Evolutionary conservation across 176 grass and related monocot genomes (phyloP), one percentile per base, ranked within the genome.

Genomic region (Oryza punctata): DNA sequence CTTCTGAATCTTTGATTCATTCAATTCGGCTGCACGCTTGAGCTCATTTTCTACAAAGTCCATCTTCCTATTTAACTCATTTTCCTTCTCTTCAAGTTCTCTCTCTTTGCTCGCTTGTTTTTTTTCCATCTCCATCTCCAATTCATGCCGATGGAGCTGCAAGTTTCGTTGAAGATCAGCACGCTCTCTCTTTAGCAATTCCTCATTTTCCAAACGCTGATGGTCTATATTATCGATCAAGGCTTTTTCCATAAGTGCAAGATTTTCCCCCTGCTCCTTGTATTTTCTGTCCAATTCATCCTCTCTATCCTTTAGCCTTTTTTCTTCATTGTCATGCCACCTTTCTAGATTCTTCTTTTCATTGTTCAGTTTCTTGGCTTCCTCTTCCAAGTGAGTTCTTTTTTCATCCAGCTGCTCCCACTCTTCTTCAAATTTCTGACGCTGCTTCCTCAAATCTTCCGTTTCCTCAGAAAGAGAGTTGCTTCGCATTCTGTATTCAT

Each of bases 321-420:
- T 89, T 72, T 92, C 89, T 84, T 98, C 96, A 78, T 7, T 73
- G 41, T 63, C 76, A 82, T 50, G 72, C 91, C 89, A 95, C 72
- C 85, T 95, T 84, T 92, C 96, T 82, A 98, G 86, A 69, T 72
- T 89, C 21, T 74, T 82, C 61, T 67, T 91, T 73, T 98, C 93
- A 85, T 94, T 90, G 71, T 78, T 78, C 52, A 92, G n/a, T 33
- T 61, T 91, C 78, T 85, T 95, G 3, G 77, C 69, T 78, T 95
- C 93, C 76, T 84, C 84, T 81, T 84, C 91, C 21, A 90, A 44
- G 67, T 29, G 27, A 69, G 77, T 54, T 88, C 83, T 93, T 85
- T 98, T 98, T 76, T 95, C 91, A 77, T 98, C 96, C 80, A 98
- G 87, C 40, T 90, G 83, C 6, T 98, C 93, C 96, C 96, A 98